These are phyloP conservation scores for Schwanniomyces polymorphus DNA, from an alignment of 805 yeast genomes.

Conservation along the genomic window DNA sequence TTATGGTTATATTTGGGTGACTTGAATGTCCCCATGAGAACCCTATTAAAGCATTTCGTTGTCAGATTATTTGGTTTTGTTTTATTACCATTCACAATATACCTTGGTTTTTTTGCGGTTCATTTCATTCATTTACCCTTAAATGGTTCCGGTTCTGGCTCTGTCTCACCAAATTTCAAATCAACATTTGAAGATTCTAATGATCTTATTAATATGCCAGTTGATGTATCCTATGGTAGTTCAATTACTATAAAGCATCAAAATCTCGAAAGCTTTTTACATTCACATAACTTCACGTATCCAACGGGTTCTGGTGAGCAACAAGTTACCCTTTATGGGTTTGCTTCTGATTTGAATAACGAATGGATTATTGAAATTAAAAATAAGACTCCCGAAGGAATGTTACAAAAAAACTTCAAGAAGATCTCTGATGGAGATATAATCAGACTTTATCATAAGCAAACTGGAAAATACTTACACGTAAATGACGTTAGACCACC, in stretches of 20 bases:
- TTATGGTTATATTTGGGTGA: conserved; percentile 77
- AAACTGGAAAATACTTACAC: conserved; percentile 66
- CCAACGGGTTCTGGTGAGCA: conserved; percentile 70
- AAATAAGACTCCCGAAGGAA: conserved; percentile 36
- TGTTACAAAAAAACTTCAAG: conserved; percentile 30
- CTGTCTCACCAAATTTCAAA: conserved; percentile 69
- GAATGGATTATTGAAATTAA: conserved; percentile 67
- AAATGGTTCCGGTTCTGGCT: conserved; percentile 60
- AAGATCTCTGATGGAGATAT: conserved; percentile 54
- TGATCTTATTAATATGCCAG: conserved; percentile 43
- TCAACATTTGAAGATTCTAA: conserved; percentile 49
- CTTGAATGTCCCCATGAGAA: conserved; percentile 40
- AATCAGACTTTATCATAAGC: conserved; percentile 68
- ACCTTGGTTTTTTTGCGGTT: conserved; percentile 53
- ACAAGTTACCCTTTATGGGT: conserved; percentile 73
- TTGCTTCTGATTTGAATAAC: conserved; percentile 59
- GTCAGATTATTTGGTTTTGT: conserved; percentile 45
- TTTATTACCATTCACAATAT: conserved; percentile 57
- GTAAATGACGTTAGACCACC: conserved; percentile 82
- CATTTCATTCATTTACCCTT: conserved; percentile 51
- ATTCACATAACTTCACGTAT: conserved; percentile 69
- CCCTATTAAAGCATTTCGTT: conserved; percentile 40
- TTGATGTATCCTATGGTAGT: conserved; percentile 73
- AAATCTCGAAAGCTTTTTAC: conserved; percentile 72
- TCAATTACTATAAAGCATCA: conserved; percentile 70